Percentiles rank a stretch among this genome's conserved stretches.
Evolutionary conservation across 306 rosid species (phyloP).

Genomic region (Fragaria iinumae): DNA sequence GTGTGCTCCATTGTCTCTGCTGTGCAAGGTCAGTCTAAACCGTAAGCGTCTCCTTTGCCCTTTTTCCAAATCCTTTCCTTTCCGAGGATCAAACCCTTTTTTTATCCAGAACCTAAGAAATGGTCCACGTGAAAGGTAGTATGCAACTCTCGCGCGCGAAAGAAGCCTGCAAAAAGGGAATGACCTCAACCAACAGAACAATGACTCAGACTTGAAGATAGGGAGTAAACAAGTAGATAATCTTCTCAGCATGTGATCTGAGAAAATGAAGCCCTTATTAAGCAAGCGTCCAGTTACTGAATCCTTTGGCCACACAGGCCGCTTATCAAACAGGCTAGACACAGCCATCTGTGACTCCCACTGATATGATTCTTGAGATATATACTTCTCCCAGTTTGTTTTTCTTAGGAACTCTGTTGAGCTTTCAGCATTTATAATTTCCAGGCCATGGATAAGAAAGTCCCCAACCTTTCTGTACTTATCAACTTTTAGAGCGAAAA

Average conservation of each 20-base stretch:
- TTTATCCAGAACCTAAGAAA: conserved; percentile 88
- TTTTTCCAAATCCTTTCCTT: neutral
- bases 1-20: conserved; percentile 12
- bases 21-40: neutral
- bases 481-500: too few relatives aligned
- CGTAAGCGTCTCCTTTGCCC: neutral
- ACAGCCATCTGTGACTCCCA: conserved; percentile 80
- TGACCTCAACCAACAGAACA: conserved; percentile 6
- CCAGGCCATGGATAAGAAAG: neutral
- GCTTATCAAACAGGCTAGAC: conserved; percentile 73
- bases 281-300: conserved; percentile 57
- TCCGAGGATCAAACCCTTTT: conserved; percentile 94
- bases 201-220: conserved; percentile 7
- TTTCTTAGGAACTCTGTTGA: conserved; percentile 33
- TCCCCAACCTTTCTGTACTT: neutral
- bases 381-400: conserved; percentile 81
- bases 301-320: conserved; percentile 79
- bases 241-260: conserved; percentile 66
- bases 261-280: conserved; percentile 65
- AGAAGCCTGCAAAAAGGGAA: conserved; percentile 66
- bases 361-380: conserved; percentile 65
- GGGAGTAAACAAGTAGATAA: conserved; percentile 27
- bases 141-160: conserved; percentile 61
- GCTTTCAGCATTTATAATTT: conserved; percentile 1
- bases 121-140: conserved; percentile 92